Percentiles rank a stretch among this genome's conserved stretches.
phyloP scores from a whole-genome alignment of 208 protist species.

The Leishmania braziliensis region DNA sequence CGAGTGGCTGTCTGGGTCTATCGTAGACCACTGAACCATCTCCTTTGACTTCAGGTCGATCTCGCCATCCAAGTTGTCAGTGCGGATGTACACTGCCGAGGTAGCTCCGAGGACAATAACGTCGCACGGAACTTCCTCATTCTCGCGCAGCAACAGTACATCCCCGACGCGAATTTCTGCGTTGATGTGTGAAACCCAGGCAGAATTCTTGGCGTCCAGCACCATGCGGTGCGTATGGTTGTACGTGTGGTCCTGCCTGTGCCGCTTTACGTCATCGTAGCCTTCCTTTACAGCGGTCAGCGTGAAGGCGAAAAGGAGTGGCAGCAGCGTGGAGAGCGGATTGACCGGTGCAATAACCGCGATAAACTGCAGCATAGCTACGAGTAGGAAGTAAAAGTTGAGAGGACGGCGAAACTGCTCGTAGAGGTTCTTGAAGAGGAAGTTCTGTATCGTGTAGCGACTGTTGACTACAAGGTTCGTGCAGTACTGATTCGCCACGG shows the following conservation, averaged over 20 bases:
- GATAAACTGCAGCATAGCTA: slow-evolving; percentile 92
- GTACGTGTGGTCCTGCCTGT: slow-evolving; percentile 73
- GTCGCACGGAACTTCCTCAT: slow-evolving; percentile 93
- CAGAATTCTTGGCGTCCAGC: slow-evolving; percentile 19
- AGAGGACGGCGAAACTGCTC: slow-evolving; percentile 96
- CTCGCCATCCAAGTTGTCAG: slow-evolving; percentile 95
- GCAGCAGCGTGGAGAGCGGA: slow-evolving; percentile 90
- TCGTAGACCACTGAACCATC: slow-evolving; percentile 36
- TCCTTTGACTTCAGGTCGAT: slow-evolving; percentile 92
- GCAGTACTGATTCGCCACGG: slow-evolving; percentile 43
- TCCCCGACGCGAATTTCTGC: slow-evolving; percentile 82
- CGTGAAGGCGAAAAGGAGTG: slow-evolving; percentile 92
- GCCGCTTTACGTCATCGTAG: slow-evolving; percentile 94
- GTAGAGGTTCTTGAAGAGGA: slow-evolving; percentile 96
- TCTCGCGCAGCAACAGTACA: slow-evolving; percentile 66
- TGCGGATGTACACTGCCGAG: slow-evolving; percentile 83
- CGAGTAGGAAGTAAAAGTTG: slow-evolving; percentile 97
- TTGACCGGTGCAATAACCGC: slow-evolving; percentile 92
- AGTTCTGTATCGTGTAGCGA: slow-evolving; percentile 95
- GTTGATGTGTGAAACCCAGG: slow-evolving; percentile 49
- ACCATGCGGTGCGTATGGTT: slow-evolving; percentile 69
- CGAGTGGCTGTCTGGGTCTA: slow-evolving; percentile 6
- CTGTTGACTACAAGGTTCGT: slow-evolving; percentile 92
- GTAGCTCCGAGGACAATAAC: slow-evolving; percentile 75
- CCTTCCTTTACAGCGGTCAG: slow-evolving; percentile 95